A percentile compares a stretch with the other conserved stretches of the same genome.
Evolutionary conservation across 106 monocot species (phyloP).

Genomic region (Phalaenopsis aphrodite): DNA sequence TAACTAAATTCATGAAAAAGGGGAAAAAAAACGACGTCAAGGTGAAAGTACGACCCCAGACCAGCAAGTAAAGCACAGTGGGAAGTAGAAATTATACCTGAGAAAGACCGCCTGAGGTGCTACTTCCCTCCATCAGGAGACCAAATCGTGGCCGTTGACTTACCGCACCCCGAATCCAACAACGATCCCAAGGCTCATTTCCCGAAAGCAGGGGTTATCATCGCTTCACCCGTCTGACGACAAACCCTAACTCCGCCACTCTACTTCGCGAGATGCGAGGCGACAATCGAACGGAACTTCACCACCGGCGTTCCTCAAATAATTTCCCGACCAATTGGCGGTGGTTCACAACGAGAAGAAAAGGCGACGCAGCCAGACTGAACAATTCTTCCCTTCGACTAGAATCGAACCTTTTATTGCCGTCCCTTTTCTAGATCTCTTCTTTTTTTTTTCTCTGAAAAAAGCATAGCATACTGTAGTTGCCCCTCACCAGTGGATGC

Average conservation of each 20-base stretch:
- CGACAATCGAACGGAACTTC: background rate
- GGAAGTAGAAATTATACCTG: conserved; percentile 2
- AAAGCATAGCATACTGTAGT: too few relatives aligned
- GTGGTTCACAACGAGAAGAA: background rate
- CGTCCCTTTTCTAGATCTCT: too few relatives aligned
- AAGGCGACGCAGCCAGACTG: background rate
- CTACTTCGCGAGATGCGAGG: background rate
- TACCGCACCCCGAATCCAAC: conserved; percentile 38
- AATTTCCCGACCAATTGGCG: background rate
- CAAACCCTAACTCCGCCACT: conserved; percentile 4
- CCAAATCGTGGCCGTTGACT: conserved; percentile 36
- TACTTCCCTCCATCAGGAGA: conserved; percentile 83
- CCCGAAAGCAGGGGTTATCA: conserved; percentile 12
- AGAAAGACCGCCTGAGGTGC: conserved; percentile 34
- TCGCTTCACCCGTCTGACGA: background rate
- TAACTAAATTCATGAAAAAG: conserved; percentile 8
- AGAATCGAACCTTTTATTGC: too few relatives aligned
- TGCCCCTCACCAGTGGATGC: too few relatives aligned
- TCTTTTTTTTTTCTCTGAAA: too few relatives aligned
- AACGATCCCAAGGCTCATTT: conserved; percentile 39
- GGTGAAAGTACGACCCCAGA: background rate
- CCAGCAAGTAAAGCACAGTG: background rate
- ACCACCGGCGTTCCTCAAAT: background rate
- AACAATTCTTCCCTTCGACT: too few relatives aligned
- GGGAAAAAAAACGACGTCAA: background rate